phyloP scores from a whole-genome alignment of 2,329 filamentous ascomycete genomes.

The Monosporascus sp. region DNA sequence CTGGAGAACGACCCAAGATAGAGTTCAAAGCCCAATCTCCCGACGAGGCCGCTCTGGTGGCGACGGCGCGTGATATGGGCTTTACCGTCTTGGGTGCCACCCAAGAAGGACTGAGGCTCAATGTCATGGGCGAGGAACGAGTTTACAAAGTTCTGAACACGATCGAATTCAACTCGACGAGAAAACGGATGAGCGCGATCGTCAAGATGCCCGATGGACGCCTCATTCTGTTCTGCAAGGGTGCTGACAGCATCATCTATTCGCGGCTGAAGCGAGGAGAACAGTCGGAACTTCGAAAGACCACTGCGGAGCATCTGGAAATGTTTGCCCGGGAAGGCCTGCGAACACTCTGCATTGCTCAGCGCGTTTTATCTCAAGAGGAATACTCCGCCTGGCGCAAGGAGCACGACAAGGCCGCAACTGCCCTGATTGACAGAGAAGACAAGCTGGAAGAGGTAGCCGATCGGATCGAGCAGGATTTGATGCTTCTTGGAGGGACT shows the following conservation, averaged over 20 bases:
- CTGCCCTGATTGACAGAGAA: slow-evolving; percentile 79
- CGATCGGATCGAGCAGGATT: slow-evolving; percentile 83
- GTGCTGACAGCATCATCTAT: slow-evolving; percentile 95
- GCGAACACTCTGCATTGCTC: slow-evolving; percentile 88
- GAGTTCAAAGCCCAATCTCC: slow-evolving; percentile 96
- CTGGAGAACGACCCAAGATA: slow-evolving; percentile 86
- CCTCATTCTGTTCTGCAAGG: slow-evolving; percentile 93
- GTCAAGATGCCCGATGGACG: slow-evolving; percentile 87
- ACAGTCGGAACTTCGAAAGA: slow-evolving; percentile 74
- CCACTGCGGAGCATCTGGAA: slow-evolving; percentile 90
- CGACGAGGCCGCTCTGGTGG: slow-evolving; percentile 89
- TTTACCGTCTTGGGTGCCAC: slow-evolving; percentile 84
- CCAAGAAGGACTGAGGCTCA: slow-evolving; percentile 76
- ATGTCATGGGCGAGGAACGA: slow-evolving; percentile 79
- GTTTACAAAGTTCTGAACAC: slow-evolving; percentile 88
- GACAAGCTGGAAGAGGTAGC: slow-evolving; percentile 88
- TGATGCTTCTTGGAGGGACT: slow-evolving; percentile 84
- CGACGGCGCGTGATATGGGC: slow-evolving; percentile 90
- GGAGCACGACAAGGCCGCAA: slow-evolving; percentile 81
- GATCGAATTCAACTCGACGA: slow-evolving; percentile 93
- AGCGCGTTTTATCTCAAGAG: slow-evolving; percentile 71
- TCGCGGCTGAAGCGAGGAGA: slow-evolving; percentile 80
- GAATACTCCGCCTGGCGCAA: slow-evolving; percentile 83
- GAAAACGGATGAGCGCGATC: slow-evolving; percentile 97
- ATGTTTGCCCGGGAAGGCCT: slow-evolving; percentile 95